These are phyloP conservation scores for Candida suzukii DNA, from an alignment of 805 yeast species.

Conservation along the genomic window DNA sequence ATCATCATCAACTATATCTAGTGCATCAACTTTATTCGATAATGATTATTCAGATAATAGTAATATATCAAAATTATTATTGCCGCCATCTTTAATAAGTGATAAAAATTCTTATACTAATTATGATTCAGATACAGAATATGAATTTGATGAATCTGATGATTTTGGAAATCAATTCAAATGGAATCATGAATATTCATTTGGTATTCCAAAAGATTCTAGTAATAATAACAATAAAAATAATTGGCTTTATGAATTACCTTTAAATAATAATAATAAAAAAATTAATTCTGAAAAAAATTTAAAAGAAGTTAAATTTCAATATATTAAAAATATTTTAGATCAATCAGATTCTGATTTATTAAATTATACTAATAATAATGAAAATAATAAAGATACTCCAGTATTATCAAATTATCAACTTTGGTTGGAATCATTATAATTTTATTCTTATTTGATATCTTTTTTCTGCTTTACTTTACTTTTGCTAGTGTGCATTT, in stretches of 20 bases:
- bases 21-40: too few species aligned
- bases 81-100: constrained; percentile 2
- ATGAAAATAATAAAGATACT: background rate
- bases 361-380: too few species aligned
- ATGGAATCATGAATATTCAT: background rate
- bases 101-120: constrained; percentile 2
- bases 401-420: background rate
- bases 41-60: too few species aligned
- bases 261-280: too few species aligned
- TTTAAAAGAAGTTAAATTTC: too few species aligned
- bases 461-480: background rate
- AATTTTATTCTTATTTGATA: too few species aligned
- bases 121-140: constrained; percentile 6
- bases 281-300: too few species aligned
- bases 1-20: too few species aligned
- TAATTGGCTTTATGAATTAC: background rate
- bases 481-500: background rate
- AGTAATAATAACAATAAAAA: background rate
- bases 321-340: background rate
- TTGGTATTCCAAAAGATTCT: background rate
- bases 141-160: constrained; percentile 3
- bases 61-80: constrained; percentile 5
- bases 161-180: background rate
- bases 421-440: too few species aligned
- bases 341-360: background rate